Evolutionary conservation across 768 basidiomycete genomes (phyloP), one percentile per base, ranked within the genome.

Genomic region (Lactarius hatsudake): DNA sequence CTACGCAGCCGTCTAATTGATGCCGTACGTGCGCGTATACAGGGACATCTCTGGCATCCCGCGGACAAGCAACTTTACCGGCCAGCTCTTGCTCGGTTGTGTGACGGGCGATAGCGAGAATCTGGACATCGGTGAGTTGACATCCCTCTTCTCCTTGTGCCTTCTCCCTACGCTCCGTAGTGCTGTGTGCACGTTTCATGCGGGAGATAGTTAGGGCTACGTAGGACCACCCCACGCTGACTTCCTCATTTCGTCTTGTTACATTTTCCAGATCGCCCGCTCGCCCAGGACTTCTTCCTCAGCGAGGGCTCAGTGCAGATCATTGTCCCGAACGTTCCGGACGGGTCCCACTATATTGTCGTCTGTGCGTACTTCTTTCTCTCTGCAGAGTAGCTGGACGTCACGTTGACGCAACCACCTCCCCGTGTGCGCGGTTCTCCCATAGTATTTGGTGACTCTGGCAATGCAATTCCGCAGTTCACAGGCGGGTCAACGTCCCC

Each of bases 361-460:
- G 80, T 80, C 61, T 74, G 82, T 84, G 68, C 77, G 82, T 79
- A 59, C 6, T 20, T 20, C 30, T 53, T 8, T 57, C 1, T 45
- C 1, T 15, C 17, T 62, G 23, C 64, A 9, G 51, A 53, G 13
- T 53, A 13, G 12, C 26, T 2, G 13, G 26, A 53, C 48, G 48
- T 23, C 34, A 48, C 12, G 42, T 15, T 38, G 38, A 57, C 20
- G 17, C 20, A 32, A 40, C 38, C 59, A 26, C 34, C 6, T 30
- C 62, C 6, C 38, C 15, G 38, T 0, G 28, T 54, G 55, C 15
- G 48, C 26, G 26, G 26, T 2, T 53, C 13, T 51, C 23, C 23
- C 45, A 8, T 45, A 83, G 83, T 83, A 59, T 82, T 82, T 63
- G 82, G 83, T 23, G 81, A 83, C 71, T 83, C 83, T 38, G 82